phyloP scores from a whole-genome alignment of 1,284 basidiomycete genomes.

The Moesziomyces aphidis region DNA sequence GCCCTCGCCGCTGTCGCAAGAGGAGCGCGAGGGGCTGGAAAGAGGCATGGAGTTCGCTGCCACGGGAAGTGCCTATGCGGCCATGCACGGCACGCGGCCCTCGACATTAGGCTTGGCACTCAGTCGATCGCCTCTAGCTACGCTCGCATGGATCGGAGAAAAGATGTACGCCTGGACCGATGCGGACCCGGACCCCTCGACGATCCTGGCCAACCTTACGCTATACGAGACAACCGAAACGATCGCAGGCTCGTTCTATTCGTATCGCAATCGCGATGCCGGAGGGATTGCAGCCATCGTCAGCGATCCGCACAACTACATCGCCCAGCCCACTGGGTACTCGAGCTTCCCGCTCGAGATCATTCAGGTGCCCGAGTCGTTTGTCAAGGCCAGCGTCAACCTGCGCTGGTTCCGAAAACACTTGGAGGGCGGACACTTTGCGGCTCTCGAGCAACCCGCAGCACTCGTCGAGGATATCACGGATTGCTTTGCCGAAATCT shows the following conservation, averaged over 20 bases:
- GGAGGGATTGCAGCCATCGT: slow-evolving; percentile 12
- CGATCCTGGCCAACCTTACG: slow-evolving; percentile 67
- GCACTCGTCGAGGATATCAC: slow-evolving; percentile 65
- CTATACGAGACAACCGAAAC: slow-evolving; percentile 70
- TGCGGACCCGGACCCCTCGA: slow-evolving; percentile 43
- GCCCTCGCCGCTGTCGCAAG: slow-evolving; percentile 44
- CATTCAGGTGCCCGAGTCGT: slow-evolving; percentile 65
- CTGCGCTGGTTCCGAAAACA: slow-evolving; percentile 67
- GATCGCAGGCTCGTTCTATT: slow-evolving; percentile 69
- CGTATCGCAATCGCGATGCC: slow-evolving; percentile 68
- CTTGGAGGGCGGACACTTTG: slow-evolving; percentile 60
- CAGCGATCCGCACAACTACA: slow-evolving; percentile 47
- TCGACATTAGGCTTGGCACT: slow-evolving; percentile 69
- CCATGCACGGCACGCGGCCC: slow-evolving; percentile 67
- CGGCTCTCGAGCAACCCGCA: slow-evolving; percentile 70
- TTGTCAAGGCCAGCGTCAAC: slow-evolving; percentile 67
- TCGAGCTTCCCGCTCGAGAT: slow-evolving; percentile 69
- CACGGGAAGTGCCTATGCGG: slow-evolving; percentile 56
- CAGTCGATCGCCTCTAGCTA: slow-evolving; percentile 67
- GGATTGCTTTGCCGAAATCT: slow-evolving; percentile 52
- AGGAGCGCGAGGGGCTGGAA: slow-evolving; percentile 45
- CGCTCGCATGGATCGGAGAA: slow-evolving; percentile 70
- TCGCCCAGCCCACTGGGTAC: slow-evolving; percentile 69
- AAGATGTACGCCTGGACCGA: slow-evolving; percentile 70
- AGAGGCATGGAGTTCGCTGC: slow-evolving; percentile 49